Conservation (phyloP, 2,329 filamentous ascomycete genomes). For the Verticillium nonalfalfae region DNA sequence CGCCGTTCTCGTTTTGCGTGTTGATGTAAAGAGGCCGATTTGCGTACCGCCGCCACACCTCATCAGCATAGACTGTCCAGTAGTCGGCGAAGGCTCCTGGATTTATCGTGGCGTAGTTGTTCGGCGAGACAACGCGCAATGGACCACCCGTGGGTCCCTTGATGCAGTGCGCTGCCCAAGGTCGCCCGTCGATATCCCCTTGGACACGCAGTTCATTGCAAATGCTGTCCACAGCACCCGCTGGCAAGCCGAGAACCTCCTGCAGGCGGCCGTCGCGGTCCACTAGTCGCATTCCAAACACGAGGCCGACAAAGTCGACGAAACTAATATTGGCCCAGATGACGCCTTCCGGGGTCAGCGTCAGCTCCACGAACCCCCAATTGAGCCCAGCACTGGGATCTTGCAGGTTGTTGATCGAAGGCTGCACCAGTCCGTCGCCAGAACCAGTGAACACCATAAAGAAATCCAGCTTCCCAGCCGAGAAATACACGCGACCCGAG, state of each 20-base stretch:
- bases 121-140: conserved; percentile 38
- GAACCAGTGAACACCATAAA: conserved; percentile 26
- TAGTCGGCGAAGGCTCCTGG: conserved; percentile 30
- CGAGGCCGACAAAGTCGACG: conserved; percentile 44
- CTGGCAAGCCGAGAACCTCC: conserved; percentile 30
- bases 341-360: conserved; percentile 27
- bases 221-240: conserved; percentile 27
- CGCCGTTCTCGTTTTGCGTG: conserved; percentile 31
- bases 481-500: conserved; percentile 39
- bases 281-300: conserved; percentile 41
- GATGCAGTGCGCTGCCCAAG: conserved; percentile 40
- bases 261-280: conserved; percentile 27
- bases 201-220: conserved; percentile 34
- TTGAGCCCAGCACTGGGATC: conserved; percentile 36
- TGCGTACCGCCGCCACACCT: conserved; percentile 38
- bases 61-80: conserved; percentile 36
- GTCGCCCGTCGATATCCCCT: conserved; percentile 26
- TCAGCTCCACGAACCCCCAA: conserved; percentile 46
- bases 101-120: conserved; percentile 29
- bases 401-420: conserved; percentile 33
- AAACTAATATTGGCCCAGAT: conserved; percentile 43
- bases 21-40: conserved; percentile 30
- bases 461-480: conserved; percentile 33
- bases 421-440: conserved; percentile 37
- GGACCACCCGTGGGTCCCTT: conserved; percentile 24